A percentile compares a stretch with the other conserved stretches of the same genome.
Conservation (phyloP, 2,329 filamentous ascomycete species). For the Chalaropsis ovoidea region DNA sequence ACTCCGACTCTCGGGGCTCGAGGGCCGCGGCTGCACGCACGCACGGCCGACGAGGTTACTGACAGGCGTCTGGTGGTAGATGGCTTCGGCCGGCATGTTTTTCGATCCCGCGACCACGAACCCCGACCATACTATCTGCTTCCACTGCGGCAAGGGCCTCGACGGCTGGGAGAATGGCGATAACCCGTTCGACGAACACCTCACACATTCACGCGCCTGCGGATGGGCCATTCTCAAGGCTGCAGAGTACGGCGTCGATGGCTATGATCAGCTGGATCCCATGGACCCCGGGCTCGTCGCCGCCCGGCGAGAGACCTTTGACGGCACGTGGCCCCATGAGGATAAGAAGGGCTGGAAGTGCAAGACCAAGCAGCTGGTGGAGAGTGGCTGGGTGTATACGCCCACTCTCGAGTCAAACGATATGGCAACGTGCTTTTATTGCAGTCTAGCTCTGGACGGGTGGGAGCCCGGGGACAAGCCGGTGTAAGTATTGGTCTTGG, state of each 20-base stretch:
- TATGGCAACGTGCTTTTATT: conserved; percentile 85
- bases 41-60: conserved; percentile 23
- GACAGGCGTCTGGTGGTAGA: conserved; percentile 39
- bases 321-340: conserved; percentile 80
- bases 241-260: conserved; percentile 51
- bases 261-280: conserved; percentile 63
- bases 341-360: conserved; percentile 79
- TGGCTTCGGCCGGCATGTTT: conserved; percentile 85
- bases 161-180: conserved; percentile 90
- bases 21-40: conserved; percentile 13
- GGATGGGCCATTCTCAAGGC: conserved; percentile 71
- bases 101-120: conserved; percentile 65
- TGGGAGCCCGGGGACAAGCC: conserved; percentile 94
- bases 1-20: too few relatives aligned
- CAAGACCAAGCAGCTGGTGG: conserved; percentile 81
- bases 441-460: conserved; percentile 76
- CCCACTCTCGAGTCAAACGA: conserved; percentile 75
- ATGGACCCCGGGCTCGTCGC: conserved; percentile 58
- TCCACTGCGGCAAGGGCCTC: conserved; percentile 70
- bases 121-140: conserved; percentile 83
- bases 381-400: conserved; percentile 89
- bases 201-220: conserved; percentile 71
- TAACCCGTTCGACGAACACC: conserved; percentile 71
- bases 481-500: conserved; percentile 44
- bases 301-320: conserved; percentile 75